These are phyloP conservation scores for Misopates orontium DNA, from an alignment of 257 asterid genomes.

Conservation along the genomic window DNA sequence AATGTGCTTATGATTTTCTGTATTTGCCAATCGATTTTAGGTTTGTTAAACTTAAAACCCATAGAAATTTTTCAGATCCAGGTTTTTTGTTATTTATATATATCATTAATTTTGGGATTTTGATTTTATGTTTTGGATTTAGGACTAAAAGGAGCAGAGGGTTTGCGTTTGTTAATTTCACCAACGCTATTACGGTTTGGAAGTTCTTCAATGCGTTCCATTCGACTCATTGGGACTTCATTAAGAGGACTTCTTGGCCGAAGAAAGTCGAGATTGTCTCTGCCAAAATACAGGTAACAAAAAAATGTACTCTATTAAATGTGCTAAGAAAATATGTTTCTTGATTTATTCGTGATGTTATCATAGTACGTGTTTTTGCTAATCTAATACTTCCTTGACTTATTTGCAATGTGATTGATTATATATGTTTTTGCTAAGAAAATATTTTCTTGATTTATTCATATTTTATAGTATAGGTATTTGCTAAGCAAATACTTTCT, in stretches of 20 bases:
- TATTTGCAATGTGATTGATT: too few species aligned
- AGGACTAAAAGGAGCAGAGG: conserved; percentile 55
- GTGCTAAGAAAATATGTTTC: too few species aligned
- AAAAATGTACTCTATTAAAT: not conserved
- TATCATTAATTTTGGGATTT: not conserved
- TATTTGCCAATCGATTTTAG: conserved; percentile 69
- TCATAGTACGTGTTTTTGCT: too few species aligned
- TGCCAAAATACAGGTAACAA: conserved; percentile 63
- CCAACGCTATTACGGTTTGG: conserved; percentile 39
- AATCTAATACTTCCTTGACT: too few species aligned
- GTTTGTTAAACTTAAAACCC: conserved; percentile 24
- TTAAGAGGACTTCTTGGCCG: conserved; percentile 18
- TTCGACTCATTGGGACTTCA: conserved; percentile 28
- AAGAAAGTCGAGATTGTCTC: conserved; percentile 39
- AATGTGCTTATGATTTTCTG: conserved; percentile 59
- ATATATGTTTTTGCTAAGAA: too few species aligned
- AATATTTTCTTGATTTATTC: too few species aligned
- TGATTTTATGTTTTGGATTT: too few species aligned
- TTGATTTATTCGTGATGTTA: too few species aligned
- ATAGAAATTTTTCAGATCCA: too few species aligned
- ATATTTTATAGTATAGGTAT: too few species aligned
- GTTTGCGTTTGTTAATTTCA: conserved; percentile 72
- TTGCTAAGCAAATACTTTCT: too few species aligned
- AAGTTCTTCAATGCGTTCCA: conserved; percentile 35
- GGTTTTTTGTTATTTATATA: too few species aligned